Evolutionary conservation across 176 grass and related monocot genomes (phyloP).

Genomic region (Thinopyrum elongatum): DNA sequence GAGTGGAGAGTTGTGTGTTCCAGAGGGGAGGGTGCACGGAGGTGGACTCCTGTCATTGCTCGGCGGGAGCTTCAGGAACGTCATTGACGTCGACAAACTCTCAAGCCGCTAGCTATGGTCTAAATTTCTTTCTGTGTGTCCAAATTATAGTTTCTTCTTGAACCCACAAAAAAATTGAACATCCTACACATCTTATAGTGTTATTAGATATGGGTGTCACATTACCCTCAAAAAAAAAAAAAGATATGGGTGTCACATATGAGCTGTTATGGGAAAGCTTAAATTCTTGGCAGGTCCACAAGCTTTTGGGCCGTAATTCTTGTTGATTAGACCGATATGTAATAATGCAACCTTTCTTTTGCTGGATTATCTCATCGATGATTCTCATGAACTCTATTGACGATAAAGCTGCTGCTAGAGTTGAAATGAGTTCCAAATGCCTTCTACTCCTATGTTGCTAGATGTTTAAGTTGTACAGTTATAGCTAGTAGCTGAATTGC

Average conservation of each 20-base stretch:
- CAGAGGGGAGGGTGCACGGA: constrained; percentile 74
- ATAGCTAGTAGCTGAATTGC: too few relatives aligned
- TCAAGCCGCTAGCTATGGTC: not conserved
- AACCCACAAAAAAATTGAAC: not conserved
- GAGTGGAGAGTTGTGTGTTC: constrained; percentile 24
- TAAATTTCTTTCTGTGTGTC: constrained; percentile 2
- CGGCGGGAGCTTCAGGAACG: constrained; percentile 59
- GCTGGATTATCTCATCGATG: not conserved
- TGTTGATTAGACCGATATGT: constrained; percentile 27
- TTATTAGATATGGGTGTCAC: not conserved
- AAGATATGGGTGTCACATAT: not conserved
- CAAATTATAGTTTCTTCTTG: not conserved
- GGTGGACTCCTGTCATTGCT: constrained; percentile 64
- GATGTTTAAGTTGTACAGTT: not conserved
- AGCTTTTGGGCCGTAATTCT: constrained; percentile 6
- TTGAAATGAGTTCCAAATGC: not conserved
- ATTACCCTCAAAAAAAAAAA: too few relatives aligned
- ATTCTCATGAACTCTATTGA: not conserved
- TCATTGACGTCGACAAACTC: constrained; percentile 37
- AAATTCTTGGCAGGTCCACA: constrained; percentile 4
- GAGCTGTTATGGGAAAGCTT: not conserved
- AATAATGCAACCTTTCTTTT: constrained; percentile 26
- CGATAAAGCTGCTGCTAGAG: not conserved
- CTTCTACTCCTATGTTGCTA: not conserved
- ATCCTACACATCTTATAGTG: not conserved